Evolutionary conservation across 106 monocot species (phyloP).

Genomic region (Allium fistulosum): DNA sequence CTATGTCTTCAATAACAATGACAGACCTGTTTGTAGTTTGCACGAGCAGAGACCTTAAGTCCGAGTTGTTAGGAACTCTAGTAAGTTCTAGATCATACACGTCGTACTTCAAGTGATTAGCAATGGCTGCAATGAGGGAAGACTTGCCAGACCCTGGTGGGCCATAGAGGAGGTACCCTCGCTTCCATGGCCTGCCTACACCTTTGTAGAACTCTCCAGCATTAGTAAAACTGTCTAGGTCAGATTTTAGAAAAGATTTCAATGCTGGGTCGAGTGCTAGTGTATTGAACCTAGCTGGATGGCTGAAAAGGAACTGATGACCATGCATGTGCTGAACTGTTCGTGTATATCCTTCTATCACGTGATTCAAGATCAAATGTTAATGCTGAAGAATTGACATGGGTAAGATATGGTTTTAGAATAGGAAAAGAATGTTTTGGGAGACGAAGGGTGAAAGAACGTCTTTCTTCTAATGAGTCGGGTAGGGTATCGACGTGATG

Average conservation of each 20-base stretch:
- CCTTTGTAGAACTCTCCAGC: constrained; percentile 49
- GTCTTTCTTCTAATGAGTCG: constrained; percentile 88
- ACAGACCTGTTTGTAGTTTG: constrained; percentile 78
- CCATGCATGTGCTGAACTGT: constrained; percentile 33
- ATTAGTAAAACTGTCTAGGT: constrained; percentile 42
- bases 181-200: constrained; percentile 80
- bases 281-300: constrained; percentile 89
- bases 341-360: constrained; percentile 62
- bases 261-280: constrained; percentile 62
- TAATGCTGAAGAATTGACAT: constrained; percentile 32
- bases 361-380: constrained; percentile 46
- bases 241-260: constrained; percentile 45
- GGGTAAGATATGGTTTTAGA: constrained; percentile 51
- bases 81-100: constrained; percentile 89
- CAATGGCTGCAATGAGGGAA: constrained; percentile 91
- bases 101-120: constrained; percentile 76
- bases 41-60: constrained; percentile 81
- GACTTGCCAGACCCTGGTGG: constrained; percentile 94
- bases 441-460: constrained; percentile 78
- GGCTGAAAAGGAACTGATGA: constrained; percentile 90
- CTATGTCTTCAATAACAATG: constrained; percentile 93
- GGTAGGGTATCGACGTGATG: constrained; percentile 79
- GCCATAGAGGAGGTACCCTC: constrained; percentile 69
- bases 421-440: constrained; percentile 56
- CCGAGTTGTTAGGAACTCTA: constrained; percentile 68